phyloP scores from a whole-genome alignment of 345 rosid genomes.

The Rhodamnia argentea region DNA sequence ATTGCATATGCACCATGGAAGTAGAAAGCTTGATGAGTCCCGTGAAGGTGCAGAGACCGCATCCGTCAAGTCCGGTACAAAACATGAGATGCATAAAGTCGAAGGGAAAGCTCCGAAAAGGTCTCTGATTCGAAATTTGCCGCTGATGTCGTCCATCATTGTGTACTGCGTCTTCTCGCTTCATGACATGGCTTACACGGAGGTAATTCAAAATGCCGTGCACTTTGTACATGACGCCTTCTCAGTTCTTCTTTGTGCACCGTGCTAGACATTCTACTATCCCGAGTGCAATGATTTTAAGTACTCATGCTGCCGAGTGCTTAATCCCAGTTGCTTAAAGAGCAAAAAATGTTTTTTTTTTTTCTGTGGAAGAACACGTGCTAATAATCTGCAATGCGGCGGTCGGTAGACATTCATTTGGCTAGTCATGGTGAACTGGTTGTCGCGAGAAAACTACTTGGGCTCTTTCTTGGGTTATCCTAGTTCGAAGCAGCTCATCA shows the following conservation, averaged over 20 bases:
- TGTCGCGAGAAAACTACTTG: neutral
- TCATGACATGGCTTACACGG: conserved; percentile 91
- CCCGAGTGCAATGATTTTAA: neutral
- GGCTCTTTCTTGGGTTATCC: neutral
- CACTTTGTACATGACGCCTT: neutral
- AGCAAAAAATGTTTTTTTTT: neutral
- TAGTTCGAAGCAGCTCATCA: neutral
- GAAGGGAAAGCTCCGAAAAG: conserved; percentile 14
- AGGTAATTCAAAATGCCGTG: conserved; percentile 25
- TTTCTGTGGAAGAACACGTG: neutral
- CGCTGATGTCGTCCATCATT: conserved; percentile 68
- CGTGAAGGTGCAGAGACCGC: conserved; percentile 26
- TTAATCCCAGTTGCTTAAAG: neutral
- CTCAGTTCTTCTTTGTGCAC: neutral
- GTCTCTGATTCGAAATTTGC: conserved; percentile 74
- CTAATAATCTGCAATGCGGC: neutral
- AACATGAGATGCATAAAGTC: conserved; percentile 5
- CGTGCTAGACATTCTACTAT: neutral
- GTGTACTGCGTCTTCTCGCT: conserved; percentile 74
- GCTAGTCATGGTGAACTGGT: neutral
- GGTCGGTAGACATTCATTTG: neutral
- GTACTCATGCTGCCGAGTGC: neutral
- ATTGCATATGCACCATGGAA: conserved; percentile 43
- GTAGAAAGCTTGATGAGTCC: conserved; percentile 16
- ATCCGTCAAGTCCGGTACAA: neutral